phyloP scores from a whole-genome alignment of 1,284 basidiomycete genomes.

The Cutaneotrichosporon cyanovorans region DNA sequence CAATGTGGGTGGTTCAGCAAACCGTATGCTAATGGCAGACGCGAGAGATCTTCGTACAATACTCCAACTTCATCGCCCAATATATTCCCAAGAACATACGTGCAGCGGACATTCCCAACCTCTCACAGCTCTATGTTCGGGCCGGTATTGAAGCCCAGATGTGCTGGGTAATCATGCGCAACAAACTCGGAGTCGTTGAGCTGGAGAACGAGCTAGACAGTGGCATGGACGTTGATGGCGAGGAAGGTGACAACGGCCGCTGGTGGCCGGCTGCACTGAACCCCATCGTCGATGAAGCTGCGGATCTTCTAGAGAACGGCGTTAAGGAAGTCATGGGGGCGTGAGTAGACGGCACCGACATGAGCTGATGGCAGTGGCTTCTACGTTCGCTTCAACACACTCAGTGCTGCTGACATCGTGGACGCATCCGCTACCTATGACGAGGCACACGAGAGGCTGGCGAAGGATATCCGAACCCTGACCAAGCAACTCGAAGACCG shows the following conservation, averaged over 20 bases:
- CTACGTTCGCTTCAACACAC: constrained; percentile 90
- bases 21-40: constrained; percentile 32
- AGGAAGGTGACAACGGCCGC: background rate
- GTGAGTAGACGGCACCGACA: constrained; percentile 1
- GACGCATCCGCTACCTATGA: constrained; percentile 52
- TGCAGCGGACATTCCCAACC: constrained; percentile 52
- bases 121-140: constrained; percentile 61
- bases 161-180: constrained; percentile 85
- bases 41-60: constrained; percentile 52
- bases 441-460: constrained; percentile 42
- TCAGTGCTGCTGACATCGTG: constrained; percentile 77
- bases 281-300: constrained; percentile 28
- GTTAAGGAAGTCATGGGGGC: constrained; percentile 24
- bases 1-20: constrained; percentile 50
- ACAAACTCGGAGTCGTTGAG: constrained; percentile 59
- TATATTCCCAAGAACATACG: constrained; percentile 44
- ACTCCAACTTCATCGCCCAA: constrained; percentile 48
- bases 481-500: constrained; percentile 10
- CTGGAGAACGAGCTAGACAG: constrained; percentile 1
- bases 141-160: constrained; percentile 74
- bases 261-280: constrained; percentile 33
- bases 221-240: constrained; percentile 13
- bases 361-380: constrained; percentile 52
- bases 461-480: constrained; percentile 37
- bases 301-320: constrained; percentile 19